Percentiles rank a stretch among this genome's conserved stretches.
Evolutionary conservation across 2,329 filamentous ascomycete genomes (phyloP).

Genomic region (Coniochaeta sp.): DNA sequence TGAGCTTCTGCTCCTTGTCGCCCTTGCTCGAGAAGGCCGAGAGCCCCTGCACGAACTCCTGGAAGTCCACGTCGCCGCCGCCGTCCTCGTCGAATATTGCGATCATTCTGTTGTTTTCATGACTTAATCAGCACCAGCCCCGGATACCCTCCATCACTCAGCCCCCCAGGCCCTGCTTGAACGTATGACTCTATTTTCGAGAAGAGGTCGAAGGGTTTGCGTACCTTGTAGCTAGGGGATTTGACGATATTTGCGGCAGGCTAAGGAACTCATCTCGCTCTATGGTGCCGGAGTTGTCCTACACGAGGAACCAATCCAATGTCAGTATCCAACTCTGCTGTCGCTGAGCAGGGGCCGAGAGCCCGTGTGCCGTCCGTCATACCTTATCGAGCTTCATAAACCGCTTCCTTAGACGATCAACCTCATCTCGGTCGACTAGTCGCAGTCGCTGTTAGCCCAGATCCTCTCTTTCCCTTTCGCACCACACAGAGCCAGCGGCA

Average conservation of each 20-base stretch:
- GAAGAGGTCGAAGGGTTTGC: slow-evolving; percentile 8
- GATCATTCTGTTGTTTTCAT: slow-evolving; percentile 65
- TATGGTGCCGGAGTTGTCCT: slow-evolving; percentile 98
- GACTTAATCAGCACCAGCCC: not conserved
- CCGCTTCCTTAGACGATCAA: slow-evolving; percentile 88
- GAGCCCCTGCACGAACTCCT: slow-evolving; percentile 92
- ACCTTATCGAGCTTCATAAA: slow-evolving; percentile 99
- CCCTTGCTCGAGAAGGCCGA: slow-evolving; percentile 96
- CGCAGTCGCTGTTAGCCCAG: slow-evolving; percentile 3
- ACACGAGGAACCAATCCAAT: not conserved
- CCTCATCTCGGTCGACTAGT: slow-evolving; percentile 91
- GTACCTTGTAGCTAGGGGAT: slow-evolving; percentile 90
- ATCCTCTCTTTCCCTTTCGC: no score
- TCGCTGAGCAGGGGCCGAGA: slow-evolving; percentile 3
- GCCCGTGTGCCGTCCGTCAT: slow-evolving; percentile 15
- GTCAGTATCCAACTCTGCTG: slow-evolving; percentile 2
- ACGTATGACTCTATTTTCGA: not conserved
- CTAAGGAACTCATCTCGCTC: slow-evolving; percentile 98
- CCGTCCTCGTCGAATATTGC: slow-evolving; percentile 99
- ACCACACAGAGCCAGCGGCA: no score
- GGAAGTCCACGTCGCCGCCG: slow-evolving; percentile 95
- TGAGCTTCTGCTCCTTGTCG: slow-evolving; percentile 97
- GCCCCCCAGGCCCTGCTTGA: not conserved
- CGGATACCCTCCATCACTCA: not conserved
- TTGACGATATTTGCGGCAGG: slow-evolving; percentile 94